Evolutionary conservation across 352 stramenopile genomes (phyloP).

Genomic region (Globisporangium echinulatum): DNA sequence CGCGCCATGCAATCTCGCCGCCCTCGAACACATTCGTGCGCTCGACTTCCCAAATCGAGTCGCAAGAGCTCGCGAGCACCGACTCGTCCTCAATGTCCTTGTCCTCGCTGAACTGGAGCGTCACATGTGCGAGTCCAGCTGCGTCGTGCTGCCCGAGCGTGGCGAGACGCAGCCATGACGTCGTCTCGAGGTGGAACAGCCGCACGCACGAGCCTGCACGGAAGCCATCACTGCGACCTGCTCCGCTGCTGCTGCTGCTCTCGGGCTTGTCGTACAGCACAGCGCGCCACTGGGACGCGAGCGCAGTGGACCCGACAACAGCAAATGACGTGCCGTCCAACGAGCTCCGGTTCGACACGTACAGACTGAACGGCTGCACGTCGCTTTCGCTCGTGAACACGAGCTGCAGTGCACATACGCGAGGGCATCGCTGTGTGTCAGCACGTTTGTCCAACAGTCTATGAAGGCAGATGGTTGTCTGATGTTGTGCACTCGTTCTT

Average conservation of each 20-base stretch:
- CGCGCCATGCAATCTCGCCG: slow-evolving; percentile 45
- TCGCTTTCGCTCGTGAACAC: slow-evolving; percentile 44
- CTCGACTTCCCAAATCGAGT: slow-evolving; percentile 65
- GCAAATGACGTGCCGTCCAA: slow-evolving; percentile 23
- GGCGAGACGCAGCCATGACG: slow-evolving; percentile 50
- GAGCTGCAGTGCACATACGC: slow-evolving; percentile 18
- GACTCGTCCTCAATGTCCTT: slow-evolving; percentile 25
- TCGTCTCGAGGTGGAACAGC: slow-evolving; percentile 60
- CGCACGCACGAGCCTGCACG: slow-evolving; percentile 51
- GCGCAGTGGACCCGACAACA: slow-evolving; percentile 48
- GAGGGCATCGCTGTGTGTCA: background rate
- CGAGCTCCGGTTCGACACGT: slow-evolving; percentile 50
- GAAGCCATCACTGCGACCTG: slow-evolving; percentile 16
- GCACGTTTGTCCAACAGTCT: background rate
- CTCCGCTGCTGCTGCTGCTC: slow-evolving; percentile 12
- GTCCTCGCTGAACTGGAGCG: slow-evolving; percentile 44
- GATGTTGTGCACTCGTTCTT: too few relatives aligned
- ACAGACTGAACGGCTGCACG: slow-evolving; percentile 42
- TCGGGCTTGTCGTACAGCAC: slow-evolving; percentile 45
- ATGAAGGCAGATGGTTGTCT: too few relatives aligned
- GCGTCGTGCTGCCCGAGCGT: slow-evolving; percentile 1
- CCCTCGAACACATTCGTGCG: slow-evolving; percentile 41
- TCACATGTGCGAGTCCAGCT: slow-evolving; percentile 15
- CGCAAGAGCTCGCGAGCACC: slow-evolving; percentile 25
- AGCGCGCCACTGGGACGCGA: slow-evolving; percentile 53